Base-by-base conservation (phyloP, 148 eudicot genomes). In the Nepenthes gracilis region DNA sequence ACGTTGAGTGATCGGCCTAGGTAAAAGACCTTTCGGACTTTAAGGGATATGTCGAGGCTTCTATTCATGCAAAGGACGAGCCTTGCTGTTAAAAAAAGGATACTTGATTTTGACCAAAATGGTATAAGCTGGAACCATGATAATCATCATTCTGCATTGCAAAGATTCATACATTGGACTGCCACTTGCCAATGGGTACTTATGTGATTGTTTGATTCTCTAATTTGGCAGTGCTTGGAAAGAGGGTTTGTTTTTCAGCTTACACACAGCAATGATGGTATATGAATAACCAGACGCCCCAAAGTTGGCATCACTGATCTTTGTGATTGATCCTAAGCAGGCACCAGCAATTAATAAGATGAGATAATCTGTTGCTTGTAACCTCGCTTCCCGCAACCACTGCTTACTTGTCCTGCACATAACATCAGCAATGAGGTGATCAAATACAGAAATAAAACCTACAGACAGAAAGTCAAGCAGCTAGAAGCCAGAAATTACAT, bases 271-370 rank as follows among this genome's bases (percentile, higher is more conserved):
- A 64, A 83, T 80, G 66, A 83, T 63, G 36, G 82, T 77, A 60
- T 74, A 83, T 53, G 72, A 49, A 57, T 77, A 83, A 58, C 82
- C 81, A 51, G 61, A 37, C 8, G 84, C 82, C 11, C 88, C 88
- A 47, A 77, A 83, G 64, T 66, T 67, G 6, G 63, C 63, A 32
- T 80, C 88, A 12, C 69, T 75, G 65, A 75, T 71, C 67, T 77
- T 75, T 47, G 80, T 60, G 32, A 83, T 75, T 54, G 65, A 50
- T 64, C 88, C 85, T 55, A 83, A 62, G 64, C 80, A 83, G 37
- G 85, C 82, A 61, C 88, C 88, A 43, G 88, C 82, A 49, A 83
- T 59, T 55, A 83, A 59, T 37, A 83, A 48, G 47, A 83, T 80
- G 2, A 83, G 72, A 72, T 77, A 83, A 59, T 83, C 88, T 47